These are phyloP conservation scores for Hymenoscyphus fructigenus DNA, from an alignment of 2,329 filamentous ascomycete genomes.

Conservation along the genomic window DNA sequence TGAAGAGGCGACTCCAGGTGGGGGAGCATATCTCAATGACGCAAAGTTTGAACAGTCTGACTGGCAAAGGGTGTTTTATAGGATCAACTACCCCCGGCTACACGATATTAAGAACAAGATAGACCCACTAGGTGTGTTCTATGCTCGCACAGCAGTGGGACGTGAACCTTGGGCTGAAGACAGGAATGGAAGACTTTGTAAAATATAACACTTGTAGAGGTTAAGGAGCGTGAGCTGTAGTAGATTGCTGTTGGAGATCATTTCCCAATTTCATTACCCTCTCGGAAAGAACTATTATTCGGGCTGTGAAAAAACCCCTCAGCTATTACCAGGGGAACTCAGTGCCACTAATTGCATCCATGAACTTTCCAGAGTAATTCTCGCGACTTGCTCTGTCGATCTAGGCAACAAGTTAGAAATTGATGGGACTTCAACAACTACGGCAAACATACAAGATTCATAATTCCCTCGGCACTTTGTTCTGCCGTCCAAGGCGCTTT, in stretches of 20 bases:
- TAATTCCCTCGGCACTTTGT: neutral
- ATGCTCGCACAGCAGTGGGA: neutral
- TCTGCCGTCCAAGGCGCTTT: conserved; percentile 2
- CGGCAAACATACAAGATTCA: conserved; percentile 1
- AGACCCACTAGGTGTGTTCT: neutral
- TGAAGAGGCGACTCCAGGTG: conserved; percentile 41
- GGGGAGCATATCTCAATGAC: conserved; percentile 52
- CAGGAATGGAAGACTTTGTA: neutral
- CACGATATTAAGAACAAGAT: conserved; percentile 17
- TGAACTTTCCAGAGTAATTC: conserved; percentile 7
- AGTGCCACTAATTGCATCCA: conserved; percentile 1
- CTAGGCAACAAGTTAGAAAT: neutral
- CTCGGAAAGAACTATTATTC: neutral
- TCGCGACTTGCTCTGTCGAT: conserved; percentile 3
- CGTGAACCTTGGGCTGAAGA: neutral
- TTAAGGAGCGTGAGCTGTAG: neutral
- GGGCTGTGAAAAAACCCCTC: neutral
- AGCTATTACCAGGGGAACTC: conserved; percentile 4
- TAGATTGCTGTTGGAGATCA: neutral
- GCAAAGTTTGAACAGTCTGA: conserved; percentile 46
- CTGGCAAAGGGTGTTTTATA: conserved; percentile 48
- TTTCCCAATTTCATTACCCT: too few relatives aligned
- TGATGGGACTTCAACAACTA: neutral
- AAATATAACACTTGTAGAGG: neutral
- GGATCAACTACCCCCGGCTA: conserved; percentile 45